These are phyloP conservation scores for Boletus rex-veris DNA, from an alignment of 768 basidiomycete species.

Conservation along the genomic window DNA sequence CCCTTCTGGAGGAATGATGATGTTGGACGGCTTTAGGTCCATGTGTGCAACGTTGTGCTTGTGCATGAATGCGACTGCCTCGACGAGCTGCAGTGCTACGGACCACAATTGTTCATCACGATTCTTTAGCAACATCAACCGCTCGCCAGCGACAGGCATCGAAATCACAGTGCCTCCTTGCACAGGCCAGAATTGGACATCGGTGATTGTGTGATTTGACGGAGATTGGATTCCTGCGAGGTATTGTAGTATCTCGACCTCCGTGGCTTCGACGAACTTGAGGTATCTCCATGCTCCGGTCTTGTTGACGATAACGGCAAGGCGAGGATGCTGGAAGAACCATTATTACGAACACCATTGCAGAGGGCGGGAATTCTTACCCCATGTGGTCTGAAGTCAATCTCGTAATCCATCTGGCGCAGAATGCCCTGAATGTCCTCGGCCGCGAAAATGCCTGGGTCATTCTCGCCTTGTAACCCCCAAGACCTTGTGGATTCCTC, in stretches of 20 bases:
- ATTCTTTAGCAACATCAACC: neutral
- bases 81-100: neutral
- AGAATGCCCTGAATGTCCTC: neutral
- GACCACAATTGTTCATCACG: neutral
- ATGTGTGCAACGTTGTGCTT: constrained; percentile 13
- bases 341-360: neutral
- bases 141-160: neutral
- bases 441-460: neutral
- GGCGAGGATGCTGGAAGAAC: neutral
- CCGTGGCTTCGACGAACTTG: constrained; percentile 4
- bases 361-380: neutral
- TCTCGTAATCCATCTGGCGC: neutral
- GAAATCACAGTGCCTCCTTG: neutral
- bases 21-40: constrained; percentile 11
- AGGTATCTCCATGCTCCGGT: neutral
- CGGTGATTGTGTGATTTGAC: constrained; percentile 10
- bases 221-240: neutral
- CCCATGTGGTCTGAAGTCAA: neutral
- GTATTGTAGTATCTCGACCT: constrained; percentile 7
- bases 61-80: constrained; percentile 12
- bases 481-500: too few relatives aligned
- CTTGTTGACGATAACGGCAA: neutral
- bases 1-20: neutral
- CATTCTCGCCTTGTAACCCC: neutral
- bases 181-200: constrained; percentile 1